Conservation (phyloP, 2,329 filamentous ascomycete species). For the Neophaeococcomyces aloes region DNA sequence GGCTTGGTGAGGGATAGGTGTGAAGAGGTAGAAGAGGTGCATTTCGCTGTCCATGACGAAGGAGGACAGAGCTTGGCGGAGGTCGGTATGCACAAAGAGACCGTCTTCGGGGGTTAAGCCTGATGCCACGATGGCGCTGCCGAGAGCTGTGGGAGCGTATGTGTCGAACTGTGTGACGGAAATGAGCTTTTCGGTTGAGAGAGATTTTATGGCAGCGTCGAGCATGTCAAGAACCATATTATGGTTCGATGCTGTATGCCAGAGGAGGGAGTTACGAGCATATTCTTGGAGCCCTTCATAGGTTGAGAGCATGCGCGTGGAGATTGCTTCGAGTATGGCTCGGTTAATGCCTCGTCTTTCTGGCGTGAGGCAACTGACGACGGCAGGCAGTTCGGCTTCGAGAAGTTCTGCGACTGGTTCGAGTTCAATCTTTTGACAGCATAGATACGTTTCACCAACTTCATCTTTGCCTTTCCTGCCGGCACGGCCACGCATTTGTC, state of each 20-base stretch:
- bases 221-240: conserved; percentile 45
- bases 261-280: conserved; percentile 56
- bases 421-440: conserved; percentile 58
- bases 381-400: conserved; percentile 59
- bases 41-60: conserved; percentile 76
- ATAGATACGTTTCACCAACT: conserved; percentile 66
- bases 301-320: conserved; percentile 57
- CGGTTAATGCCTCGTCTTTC: conserved; percentile 61
- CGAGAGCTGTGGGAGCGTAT: conserved; percentile 54
- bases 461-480: conserved; percentile 71
- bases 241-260: conserved; percentile 41
- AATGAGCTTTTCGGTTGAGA: conserved; percentile 48
- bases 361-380: conserved; percentile 57
- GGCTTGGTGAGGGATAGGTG: conserved; percentile 49
- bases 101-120: conserved; percentile 65
- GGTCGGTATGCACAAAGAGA: conserved; percentile 59
- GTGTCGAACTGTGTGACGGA: conserved; percentile 36
- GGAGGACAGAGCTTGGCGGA: conserved; percentile 54
- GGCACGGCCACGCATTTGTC: conserved; percentile 70
- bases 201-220: conserved; percentile 48
- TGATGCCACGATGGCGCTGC: conserved; percentile 61
- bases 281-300: conserved; percentile 57
- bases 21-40: conserved; percentile 69
- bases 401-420: conserved; percentile 60
- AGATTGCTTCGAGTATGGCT: conserved; percentile 60